These are phyloP conservation scores for Hirschioporus abietinus DNA, from an alignment of 768 basidiomycete genomes.

Conservation along the genomic window DNA sequence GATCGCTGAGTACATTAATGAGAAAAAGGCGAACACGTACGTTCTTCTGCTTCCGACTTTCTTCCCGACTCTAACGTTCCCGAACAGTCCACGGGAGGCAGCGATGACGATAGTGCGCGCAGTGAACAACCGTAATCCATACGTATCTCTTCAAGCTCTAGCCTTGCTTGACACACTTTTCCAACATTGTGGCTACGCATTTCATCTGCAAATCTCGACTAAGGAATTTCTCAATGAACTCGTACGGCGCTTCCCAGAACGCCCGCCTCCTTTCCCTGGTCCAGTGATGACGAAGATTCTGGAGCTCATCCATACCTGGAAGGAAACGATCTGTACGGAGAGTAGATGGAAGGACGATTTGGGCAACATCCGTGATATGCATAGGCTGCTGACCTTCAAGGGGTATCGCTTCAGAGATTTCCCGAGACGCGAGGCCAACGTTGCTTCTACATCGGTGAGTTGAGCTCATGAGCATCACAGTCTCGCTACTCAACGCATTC, in stretches of 20 bases:
- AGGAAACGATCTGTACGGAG: slow-evolving; percentile 83
- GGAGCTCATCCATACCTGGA: slow-evolving; percentile 91
- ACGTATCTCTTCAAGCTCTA: slow-evolving; percentile 82
- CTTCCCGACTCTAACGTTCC: neutral
- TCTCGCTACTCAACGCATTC: slow-evolving; percentile 4
- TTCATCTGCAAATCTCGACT: slow-evolving; percentile 94
- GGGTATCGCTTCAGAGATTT: slow-evolving; percentile 74
- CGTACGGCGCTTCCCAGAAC: slow-evolving; percentile 94
- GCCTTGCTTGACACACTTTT: slow-evolving; percentile 87
- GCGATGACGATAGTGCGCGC: slow-evolving; percentile 78
- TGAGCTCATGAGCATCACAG: neutral
- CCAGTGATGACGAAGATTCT: slow-evolving; percentile 93
- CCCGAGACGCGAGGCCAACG: slow-evolving; percentile 17
- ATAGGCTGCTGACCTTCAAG: slow-evolving; percentile 88
- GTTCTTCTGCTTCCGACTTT: slow-evolving; percentile 23
- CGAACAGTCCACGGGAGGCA: slow-evolving; percentile 79
- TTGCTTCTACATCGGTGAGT: slow-evolving; percentile 40
- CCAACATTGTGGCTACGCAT: slow-evolving; percentile 93
- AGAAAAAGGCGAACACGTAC: slow-evolving; percentile 94
- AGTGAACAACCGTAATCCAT: slow-evolving; percentile 90
- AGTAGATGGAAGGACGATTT: slow-evolving; percentile 95
- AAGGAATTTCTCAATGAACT: slow-evolving; percentile 99
- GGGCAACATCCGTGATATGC: slow-evolving; percentile 97
- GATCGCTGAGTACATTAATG: slow-evolving; percentile 88
- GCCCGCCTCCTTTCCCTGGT: slow-evolving; percentile 91